Conservation (phyloP, 2,329 filamentous ascomycete species). For the Venturia effusa region DNA sequence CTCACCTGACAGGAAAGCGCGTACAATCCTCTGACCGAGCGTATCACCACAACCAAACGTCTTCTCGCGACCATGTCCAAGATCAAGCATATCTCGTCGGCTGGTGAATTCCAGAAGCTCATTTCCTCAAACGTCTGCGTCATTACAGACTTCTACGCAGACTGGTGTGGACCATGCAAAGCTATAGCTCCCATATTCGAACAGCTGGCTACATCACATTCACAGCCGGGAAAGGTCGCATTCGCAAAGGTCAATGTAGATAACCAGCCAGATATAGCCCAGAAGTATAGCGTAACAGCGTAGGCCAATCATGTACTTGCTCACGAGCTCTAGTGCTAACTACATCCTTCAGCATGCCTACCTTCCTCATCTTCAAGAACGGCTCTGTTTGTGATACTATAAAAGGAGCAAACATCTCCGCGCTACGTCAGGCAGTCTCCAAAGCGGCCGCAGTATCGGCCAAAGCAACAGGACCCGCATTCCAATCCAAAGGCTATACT, state of each 20-base stretch:
- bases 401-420: slow-evolving; percentile 37
- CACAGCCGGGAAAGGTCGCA: slow-evolving; percentile 33
- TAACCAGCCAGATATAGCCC: slow-evolving; percentile 37
- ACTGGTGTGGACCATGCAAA: slow-evolving; percentile 49
- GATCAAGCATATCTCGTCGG: slow-evolving; percentile 8
- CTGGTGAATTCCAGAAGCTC: slow-evolving; percentile 17
- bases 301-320: slow-evolving; percentile 15
- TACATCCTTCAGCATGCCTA: slow-evolving; percentile 35
- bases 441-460: slow-evolving; percentile 31
- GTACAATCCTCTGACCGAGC: neutral
- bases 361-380: slow-evolving; percentile 37
- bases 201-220: slow-evolving; percentile 39
- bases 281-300: slow-evolving; percentile 39
- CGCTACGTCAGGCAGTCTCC: slow-evolving; percentile 35
- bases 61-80: slow-evolving; percentile 1
- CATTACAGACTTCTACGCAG: slow-evolving; percentile 43
- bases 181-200: slow-evolving; percentile 42
- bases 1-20: neutral
- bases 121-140: slow-evolving; percentile 27
- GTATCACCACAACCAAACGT: neutral
- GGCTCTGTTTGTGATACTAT: slow-evolving; percentile 34
- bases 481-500: slow-evolving; percentile 33
- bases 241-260: slow-evolving; percentile 48
- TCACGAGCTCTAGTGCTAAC: neutral
- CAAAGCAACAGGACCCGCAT: slow-evolving; percentile 27